Percentiles rank a stretch among this genome's conserved stretches.
These are phyloP conservation scores for Peronospora belbahrii DNA, from an alignment of 352 stramenopile genomes.

Conservation along the genomic window DNA sequence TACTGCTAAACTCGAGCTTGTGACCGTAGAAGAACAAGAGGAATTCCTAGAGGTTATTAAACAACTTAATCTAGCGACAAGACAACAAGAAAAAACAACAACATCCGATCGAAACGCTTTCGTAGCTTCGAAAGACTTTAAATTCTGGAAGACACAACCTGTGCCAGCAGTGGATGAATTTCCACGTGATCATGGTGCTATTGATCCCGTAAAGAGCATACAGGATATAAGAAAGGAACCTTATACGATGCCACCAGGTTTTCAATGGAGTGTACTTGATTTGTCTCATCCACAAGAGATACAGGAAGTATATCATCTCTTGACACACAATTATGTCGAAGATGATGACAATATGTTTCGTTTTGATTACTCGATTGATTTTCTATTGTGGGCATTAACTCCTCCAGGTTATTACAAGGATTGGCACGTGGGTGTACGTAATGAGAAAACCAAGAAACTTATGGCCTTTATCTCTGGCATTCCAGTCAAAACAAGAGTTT, in stretches of 20 bases:
- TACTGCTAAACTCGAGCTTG: conserved; percentile 46
- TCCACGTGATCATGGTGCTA: conserved; percentile 82
- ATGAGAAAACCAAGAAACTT: conserved; percentile 89
- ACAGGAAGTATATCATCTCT: conserved; percentile 94
- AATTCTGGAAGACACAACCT: conserved; percentile 92
- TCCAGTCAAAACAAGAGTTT: conserved; percentile 83
- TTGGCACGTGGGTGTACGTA: conserved; percentile 95
- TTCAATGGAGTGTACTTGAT: conserved; percentile 92
- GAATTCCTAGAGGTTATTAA: conserved; percentile 65
- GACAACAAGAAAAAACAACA: conserved; percentile 1
- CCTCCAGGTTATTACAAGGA: conserved; percentile 90
- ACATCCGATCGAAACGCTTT: conserved; percentile 9
- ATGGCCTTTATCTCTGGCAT: conserved; percentile 97
- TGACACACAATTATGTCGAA: conserved; percentile 99
- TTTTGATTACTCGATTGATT: conserved; percentile 87
- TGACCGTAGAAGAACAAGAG: conserved; percentile 58
- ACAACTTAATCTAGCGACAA: conserved; percentile 45
- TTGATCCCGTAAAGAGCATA: conserved; percentile 89
- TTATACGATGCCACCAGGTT: conserved; percentile 95
- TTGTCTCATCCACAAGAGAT: conserved; percentile 70
- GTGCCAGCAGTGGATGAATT: conserved; percentile 68
- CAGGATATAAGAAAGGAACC: conserved; percentile 89
- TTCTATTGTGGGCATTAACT: conserved; percentile 90
- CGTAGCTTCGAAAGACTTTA: conserved; percentile 59
- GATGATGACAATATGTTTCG: conserved; percentile 98